Conservation (phyloP, 805 yeast genomes). For the Scheffersomyces coipomensis region DNA sequence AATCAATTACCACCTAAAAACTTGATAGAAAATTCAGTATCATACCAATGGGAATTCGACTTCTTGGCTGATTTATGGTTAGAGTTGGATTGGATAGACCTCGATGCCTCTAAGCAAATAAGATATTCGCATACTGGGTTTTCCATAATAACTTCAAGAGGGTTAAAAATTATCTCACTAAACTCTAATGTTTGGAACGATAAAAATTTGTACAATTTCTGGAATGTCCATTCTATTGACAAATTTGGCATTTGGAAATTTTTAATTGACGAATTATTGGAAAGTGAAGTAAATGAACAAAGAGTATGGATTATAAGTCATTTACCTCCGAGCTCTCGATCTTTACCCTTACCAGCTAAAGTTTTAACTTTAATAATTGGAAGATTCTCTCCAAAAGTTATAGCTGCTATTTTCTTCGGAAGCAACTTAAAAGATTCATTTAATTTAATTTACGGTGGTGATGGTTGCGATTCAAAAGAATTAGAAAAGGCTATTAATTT, state of each 20-base stretch:
- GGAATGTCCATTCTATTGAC: conserved; percentile 39
- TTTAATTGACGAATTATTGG: conserved; percentile 59
- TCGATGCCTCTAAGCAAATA: conserved; percentile 23
- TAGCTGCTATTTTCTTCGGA: conserved; percentile 69
- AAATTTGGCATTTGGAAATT: conserved; percentile 63
- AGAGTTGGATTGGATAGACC: conserved; percentile 37
- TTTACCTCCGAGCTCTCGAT: conserved; percentile 57
- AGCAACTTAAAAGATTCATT: conserved; percentile 73
- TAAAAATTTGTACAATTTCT: conserved; percentile 49
- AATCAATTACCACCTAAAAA: conserved; percentile 61
- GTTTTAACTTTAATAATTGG: conserved; percentile 56
- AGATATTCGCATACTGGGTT: conserved; percentile 61
- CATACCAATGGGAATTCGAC: conserved; percentile 39
- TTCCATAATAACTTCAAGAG: conserved; percentile 52
- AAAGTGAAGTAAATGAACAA: conserved; percentile 54
- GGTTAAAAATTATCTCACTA: conserved; percentile 59
- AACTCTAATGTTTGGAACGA: conserved; percentile 70
- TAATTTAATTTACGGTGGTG: conserved; percentile 52
- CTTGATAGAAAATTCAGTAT: conserved; percentile 20
- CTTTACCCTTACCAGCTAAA: conserved; percentile 60
- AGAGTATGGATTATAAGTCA: conserved; percentile 76
- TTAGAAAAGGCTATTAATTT: conserved; percentile 49
- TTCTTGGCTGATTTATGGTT: conserved; percentile 35
- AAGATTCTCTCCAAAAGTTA: conserved; percentile 66
- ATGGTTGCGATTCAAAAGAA: conserved; percentile 26